phyloP scores from a whole-genome alignment of 768 basidiomycete species.

The Neoboletus subvelutipes region DNA sequence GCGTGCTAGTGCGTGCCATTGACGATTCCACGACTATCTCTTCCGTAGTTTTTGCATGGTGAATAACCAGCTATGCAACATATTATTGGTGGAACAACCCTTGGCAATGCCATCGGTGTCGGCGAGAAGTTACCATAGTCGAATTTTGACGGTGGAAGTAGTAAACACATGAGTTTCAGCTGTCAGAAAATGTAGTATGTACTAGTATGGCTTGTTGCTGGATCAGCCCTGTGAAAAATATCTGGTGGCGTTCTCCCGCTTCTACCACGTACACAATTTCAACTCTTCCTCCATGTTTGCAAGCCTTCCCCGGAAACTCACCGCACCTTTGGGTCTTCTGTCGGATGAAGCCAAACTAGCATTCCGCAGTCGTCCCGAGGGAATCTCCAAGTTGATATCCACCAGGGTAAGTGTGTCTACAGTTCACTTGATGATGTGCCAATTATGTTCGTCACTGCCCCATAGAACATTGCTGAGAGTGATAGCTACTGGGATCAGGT shows the following conservation, averaged over 20 bases:
- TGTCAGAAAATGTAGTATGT: neutral
- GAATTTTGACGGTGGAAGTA: constrained; percentile 4
- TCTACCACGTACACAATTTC: neutral
- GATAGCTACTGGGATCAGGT: constrained; percentile 95
- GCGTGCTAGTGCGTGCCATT: neutral
- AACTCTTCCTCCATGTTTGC: constrained; percentile 51
- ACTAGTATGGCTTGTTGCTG: neutral
- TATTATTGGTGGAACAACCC: constrained; percentile 9
- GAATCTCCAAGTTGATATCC: constrained; percentile 72
- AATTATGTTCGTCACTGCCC: constrained; percentile 6
- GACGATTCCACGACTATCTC: neutral
- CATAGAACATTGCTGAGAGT: constrained; percentile 66
- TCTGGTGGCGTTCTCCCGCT: neutral
- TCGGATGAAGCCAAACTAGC: constrained; percentile 88
- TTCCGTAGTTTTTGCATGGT: constrained; percentile 15
- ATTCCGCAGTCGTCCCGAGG: constrained; percentile 79
- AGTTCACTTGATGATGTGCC: neutral
- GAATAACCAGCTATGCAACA: constrained; percentile 9
- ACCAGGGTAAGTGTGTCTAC: constrained; percentile 55
- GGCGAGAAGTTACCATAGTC: constrained; percentile 7
- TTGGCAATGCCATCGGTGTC: neutral
- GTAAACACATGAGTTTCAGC: neutral
- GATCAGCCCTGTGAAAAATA: neutral
- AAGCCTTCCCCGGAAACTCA: constrained; percentile 68
- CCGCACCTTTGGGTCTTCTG: constrained; percentile 73